Evolutionary conservation across 768 basidiomycete genomes (phyloP), one percentile per base, ranked within the genome.

Genomic region (Lactarius hatsudake): DNA sequence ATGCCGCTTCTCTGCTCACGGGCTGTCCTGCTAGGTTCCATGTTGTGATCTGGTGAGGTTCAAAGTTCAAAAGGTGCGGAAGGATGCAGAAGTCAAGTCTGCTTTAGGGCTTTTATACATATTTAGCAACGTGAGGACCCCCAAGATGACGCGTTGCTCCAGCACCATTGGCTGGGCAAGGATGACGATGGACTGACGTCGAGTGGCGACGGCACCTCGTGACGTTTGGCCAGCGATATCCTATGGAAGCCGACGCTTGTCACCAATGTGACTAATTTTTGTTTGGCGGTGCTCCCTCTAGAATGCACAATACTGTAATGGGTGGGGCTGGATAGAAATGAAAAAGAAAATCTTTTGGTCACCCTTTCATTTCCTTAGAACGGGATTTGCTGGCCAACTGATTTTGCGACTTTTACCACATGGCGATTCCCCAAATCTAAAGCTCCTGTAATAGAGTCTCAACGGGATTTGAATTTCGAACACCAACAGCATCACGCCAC

Each of bases 171-270:
- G 23, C n/a, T 40, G 4, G 36, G 42, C 30, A 34, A 28, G 23
- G 20, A 30, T 59, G 66, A 59, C 40, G 57, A 40, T 6, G 15
- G 30, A n/a, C 48, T 67, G 66, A 67, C 66, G 57, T 66, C 36
- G n/a, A 60, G 7, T 42, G n/a, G 17, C 20, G 30, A 18, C 5
- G 6, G 8, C 32, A 32, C 32, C 32, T 32, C 32, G 32, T 32
- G 32, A 32, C 30, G 30, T 30, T 30, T 30, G 30, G 30, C 30
- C 30, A 30, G 30, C 30, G 26, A 28, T 28, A 28, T 28, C 26
- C 26, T 28, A n/a, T n/a, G 26, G 30, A 5, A 30, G 30, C 30
- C 30, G 30, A 30, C 30, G 30, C 20, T 45, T 20, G 20, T 45
- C 9, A 45, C 2, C 9, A 9, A 20, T 3, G n/a, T 45, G 43